These are phyloP conservation scores for Blastobotrys terrestris DNA, from an alignment of 805 yeast species.

Conservation along the genomic window DNA sequence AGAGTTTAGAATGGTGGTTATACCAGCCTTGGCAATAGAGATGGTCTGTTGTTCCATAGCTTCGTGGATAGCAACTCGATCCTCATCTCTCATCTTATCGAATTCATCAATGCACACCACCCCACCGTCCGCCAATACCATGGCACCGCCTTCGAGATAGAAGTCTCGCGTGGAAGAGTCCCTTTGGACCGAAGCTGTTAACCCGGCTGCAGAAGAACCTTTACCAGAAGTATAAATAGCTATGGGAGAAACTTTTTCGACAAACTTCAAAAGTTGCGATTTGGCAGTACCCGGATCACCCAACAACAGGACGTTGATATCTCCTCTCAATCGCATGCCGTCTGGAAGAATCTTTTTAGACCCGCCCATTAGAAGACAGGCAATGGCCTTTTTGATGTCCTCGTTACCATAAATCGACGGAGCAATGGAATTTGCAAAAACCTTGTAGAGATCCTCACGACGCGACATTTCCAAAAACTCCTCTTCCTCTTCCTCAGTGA, in stretches of 20 bases:
- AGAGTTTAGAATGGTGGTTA: slow-evolving; percentile 92
- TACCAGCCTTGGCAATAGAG: slow-evolving; percentile 98
- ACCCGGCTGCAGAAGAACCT: slow-evolving; percentile 99
- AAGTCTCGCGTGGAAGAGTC: slow-evolving; percentile 85
- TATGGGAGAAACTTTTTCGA: slow-evolving; percentile 90
- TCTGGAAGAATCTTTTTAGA: slow-evolving; percentile 89
- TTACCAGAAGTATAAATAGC: slow-evolving; percentile 97
- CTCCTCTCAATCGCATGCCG: slow-evolving; percentile 96
- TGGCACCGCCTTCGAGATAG: slow-evolving; percentile 97
- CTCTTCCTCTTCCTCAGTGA: slow-evolving; percentile 91
- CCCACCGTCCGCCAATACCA: slow-evolving; percentile 99
- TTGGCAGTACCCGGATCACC: slow-evolving; percentile 99
- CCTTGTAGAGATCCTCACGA: slow-evolving; percentile 76
- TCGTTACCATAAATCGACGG: slow-evolving; percentile 93
- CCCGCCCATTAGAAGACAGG: slow-evolving; percentile 91
- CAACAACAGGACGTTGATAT: slow-evolving; percentile 81
- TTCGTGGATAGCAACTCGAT: slow-evolving; percentile 97
- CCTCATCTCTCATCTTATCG: slow-evolving; percentile 99
- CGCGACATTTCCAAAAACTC: slow-evolving; percentile 77
- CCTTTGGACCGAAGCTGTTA: slow-evolving; percentile 95
- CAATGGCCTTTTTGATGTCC: slow-evolving; percentile 89
- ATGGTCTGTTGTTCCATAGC: slow-evolving; percentile 99
- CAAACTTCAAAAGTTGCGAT: slow-evolving; percentile 91
- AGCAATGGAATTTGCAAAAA: slow-evolving; percentile 84
- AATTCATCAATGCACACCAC: slow-evolving; percentile 99